These are phyloP conservation scores for Raphidocelis subcapitata DNA, from an alignment of 139 green algal species.

Conservation along the genomic window DNA sequence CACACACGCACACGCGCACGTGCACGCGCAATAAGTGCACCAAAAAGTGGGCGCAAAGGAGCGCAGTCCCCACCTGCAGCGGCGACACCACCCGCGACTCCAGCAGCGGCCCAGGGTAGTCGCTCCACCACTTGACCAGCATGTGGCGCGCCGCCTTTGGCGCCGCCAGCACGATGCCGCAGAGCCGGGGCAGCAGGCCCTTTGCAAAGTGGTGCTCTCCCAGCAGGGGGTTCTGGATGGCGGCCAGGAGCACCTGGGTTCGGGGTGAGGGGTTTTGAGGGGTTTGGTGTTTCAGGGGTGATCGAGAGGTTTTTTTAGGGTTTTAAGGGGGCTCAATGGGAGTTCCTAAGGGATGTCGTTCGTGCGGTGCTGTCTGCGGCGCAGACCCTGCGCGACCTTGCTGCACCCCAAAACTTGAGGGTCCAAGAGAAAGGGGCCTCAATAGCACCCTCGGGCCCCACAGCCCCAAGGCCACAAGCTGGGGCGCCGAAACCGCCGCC, in stretches of 20 bases:
- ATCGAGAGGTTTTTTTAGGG: too few species aligned
- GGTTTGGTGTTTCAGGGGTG: too few species aligned
- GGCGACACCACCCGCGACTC: slow-evolving; percentile 56
- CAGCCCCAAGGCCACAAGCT: too few species aligned
- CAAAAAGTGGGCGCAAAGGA: neutral
- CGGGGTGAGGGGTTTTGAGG: too few species aligned
- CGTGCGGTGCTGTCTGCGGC: neutral
- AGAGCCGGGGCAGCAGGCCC: slow-evolving; percentile 70
- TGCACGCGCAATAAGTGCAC: neutral
- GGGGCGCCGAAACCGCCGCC: too few species aligned
- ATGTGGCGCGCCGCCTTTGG: slow-evolving; percentile 56
- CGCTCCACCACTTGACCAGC: slow-evolving; percentile 79
- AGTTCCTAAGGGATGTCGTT: too few species aligned
- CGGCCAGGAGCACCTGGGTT: slow-evolving; percentile 79
- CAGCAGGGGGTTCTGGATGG: slow-evolving; percentile 73
- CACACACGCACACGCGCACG: too few species aligned
- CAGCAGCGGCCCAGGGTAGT: slow-evolving; percentile 71
- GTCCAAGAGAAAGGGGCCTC: neutral
- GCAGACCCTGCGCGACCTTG: neutral
- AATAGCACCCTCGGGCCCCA: neutral
- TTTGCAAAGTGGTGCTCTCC: slow-evolving; percentile 53
- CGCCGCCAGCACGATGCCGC: slow-evolving; percentile 58
- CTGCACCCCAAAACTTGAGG: neutral
- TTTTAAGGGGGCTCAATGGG: too few species aligned
- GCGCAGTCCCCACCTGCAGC: slow-evolving; percentile 59